phyloP scores from a whole-genome alignment of 208 protist genomes.

The Trypanosoma boissoni region DNA sequence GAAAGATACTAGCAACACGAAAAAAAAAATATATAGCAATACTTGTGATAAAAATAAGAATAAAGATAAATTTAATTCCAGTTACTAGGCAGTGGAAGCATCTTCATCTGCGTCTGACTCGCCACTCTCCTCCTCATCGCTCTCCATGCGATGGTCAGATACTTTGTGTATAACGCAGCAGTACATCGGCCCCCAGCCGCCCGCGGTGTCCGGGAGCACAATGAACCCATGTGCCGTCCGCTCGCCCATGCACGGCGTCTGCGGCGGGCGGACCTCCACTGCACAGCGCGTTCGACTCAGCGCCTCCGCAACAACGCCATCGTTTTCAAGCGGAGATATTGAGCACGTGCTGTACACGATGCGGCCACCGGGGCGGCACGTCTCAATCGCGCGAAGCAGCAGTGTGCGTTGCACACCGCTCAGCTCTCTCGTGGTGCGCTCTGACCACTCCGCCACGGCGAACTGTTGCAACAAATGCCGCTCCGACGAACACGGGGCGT shows the following conservation, averaged over 20 bases:
- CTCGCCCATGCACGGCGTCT: constrained; percentile 47
- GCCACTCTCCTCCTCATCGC: constrained; percentile 26
- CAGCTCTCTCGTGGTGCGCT: constrained; percentile 33
- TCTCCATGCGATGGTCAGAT: constrained; percentile 16
- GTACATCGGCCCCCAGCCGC: constrained; percentile 74
- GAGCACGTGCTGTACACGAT: constrained; percentile 93
- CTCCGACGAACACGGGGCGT: constrained; percentile 92
- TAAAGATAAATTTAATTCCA: too few relatives aligned
- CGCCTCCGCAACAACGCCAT: constrained; percentile 69
- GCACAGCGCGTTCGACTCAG: constrained; percentile 59
- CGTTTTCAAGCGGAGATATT: constrained; percentile 86
- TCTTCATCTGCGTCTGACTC: constrained; percentile 22
- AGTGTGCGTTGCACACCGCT: constrained; percentile 58
- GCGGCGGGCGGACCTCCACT: constrained; percentile 37
- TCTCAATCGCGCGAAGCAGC: constrained; percentile 76
- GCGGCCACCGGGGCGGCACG: constrained; percentile 59
- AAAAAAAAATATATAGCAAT: too few relatives aligned
- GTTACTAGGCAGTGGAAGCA: too few relatives aligned
- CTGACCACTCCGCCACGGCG: constrained; percentile 45
- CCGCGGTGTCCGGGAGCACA: constrained; percentile 58
- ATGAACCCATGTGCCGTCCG: constrained; percentile 61
- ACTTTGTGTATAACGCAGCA: constrained; percentile 69
- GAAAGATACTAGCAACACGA: too few relatives aligned
- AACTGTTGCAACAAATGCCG: constrained; percentile 85
- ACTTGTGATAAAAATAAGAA: too few relatives aligned